Evolutionary conservation across 2,329 filamentous ascomycete species (phyloP).

Genomic region (Rhynchosporium secalis): DNA sequence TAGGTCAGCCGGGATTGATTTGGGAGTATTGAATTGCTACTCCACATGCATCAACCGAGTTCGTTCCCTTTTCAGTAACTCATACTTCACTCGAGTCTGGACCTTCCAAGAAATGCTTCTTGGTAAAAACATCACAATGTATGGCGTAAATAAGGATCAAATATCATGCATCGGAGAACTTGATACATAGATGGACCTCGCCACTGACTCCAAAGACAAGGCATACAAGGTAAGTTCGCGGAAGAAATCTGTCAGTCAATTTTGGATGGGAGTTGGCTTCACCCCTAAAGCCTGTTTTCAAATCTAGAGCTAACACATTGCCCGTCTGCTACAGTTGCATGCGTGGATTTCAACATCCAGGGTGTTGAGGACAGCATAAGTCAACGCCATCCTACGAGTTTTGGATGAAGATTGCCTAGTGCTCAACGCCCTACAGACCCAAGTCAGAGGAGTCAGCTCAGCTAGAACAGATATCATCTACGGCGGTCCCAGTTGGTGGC

Average conservation of each 20-base stretch:
- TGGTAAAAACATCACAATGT: conserved; percentile 24
- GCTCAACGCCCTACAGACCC: conserved; percentile 26
- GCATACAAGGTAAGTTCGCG: conserved; percentile 6
- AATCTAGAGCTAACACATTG: too few relatives aligned
- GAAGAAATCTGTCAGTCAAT: too few relatives aligned
- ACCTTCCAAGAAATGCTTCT: conserved; percentile 24
- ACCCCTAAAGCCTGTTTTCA: too few relatives aligned
- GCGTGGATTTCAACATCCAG: conserved; percentile 18
- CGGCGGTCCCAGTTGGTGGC: conserved; percentile 40
- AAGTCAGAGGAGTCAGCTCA: conserved; percentile 32
- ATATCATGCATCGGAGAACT: conserved; percentile 22
- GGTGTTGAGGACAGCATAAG: conserved; percentile 21
- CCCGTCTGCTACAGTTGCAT: conserved; percentile 1
- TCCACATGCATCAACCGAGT: conserved; percentile 21
- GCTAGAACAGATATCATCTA: conserved; percentile 36
- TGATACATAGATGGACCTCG: conserved; percentile 25
- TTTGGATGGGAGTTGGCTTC: too few relatives aligned
- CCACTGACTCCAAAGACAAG: conserved; percentile 22
- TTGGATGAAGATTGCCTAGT: conserved; percentile 31
- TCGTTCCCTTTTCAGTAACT: conserved; percentile 17
- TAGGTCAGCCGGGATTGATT: conserved; percentile 15
- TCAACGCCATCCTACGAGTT: conserved; percentile 29
- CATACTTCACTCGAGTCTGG: conserved; percentile 21
- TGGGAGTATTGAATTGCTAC: conserved; percentile 23
- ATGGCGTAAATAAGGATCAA: conserved; percentile 15